Evolutionary conservation across 495 filamentous ascomycete species (phyloP).

Genomic region (Tuber magnatum): DNA sequence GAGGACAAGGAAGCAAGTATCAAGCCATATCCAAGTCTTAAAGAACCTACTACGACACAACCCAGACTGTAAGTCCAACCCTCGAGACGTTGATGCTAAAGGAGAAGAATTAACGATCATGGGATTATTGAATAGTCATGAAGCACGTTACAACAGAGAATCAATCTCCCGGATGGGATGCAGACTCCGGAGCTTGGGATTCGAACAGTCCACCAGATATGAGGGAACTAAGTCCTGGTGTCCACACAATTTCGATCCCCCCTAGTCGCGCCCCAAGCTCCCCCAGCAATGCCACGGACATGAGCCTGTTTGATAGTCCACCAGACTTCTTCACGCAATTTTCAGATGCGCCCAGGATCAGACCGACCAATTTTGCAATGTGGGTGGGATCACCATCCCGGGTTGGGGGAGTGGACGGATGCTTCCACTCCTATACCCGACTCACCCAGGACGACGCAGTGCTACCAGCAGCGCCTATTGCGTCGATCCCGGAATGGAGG

Average conservation of each 20-base stretch:
- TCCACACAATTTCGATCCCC: constrained; percentile 1
- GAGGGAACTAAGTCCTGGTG: constrained; percentile 21
- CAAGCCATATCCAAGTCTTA: constrained; percentile 94
- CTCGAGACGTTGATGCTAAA: not conserved
- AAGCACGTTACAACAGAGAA: constrained; percentile 40
- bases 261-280: constrained; percentile 8
- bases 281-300: constrained; percentile 11
- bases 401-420: constrained; percentile 26
- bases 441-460: constrained; percentile 24
- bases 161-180: constrained; percentile 30
- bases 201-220: constrained; percentile 13
- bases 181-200: constrained; percentile 25
- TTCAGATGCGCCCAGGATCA: constrained; percentile 21
- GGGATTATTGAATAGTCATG: constrained; percentile 24
- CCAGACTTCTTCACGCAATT: constrained; percentile 25
- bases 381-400: constrained; percentile 33
- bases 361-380: constrained; percentile 34
- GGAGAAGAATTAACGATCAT: constrained; percentile 6
- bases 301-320: constrained; percentile 14
- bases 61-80: constrained; percentile 46
- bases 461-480: constrained; percentile 20
- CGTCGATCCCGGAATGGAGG: constrained; percentile 34
- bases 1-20: constrained; percentile 78
- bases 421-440: constrained; percentile 38
- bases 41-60: constrained; percentile 68